phyloP scores from a whole-genome alignment of 2,329 filamentous ascomycete genomes.

The Chaetothyriales sp. region DNA sequence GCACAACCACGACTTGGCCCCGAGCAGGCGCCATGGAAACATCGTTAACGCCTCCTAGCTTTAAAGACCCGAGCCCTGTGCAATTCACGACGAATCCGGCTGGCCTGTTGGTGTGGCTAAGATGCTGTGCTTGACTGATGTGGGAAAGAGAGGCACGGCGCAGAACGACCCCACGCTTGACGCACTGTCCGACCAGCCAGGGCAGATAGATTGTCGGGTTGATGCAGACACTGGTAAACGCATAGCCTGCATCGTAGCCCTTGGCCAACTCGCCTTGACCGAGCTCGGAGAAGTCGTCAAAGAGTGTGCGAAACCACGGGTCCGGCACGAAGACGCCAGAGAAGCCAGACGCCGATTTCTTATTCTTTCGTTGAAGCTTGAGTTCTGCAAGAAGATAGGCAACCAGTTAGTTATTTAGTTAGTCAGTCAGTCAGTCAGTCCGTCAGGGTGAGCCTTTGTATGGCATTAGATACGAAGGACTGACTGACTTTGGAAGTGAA shows the following conservation, averaged over 20 bases:
- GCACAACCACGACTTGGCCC: conserved; percentile 68
- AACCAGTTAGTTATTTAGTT: too few relatives aligned
- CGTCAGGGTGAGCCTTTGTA: too few relatives aligned
- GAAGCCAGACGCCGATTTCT: conserved; percentile 30
- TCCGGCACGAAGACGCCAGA: conserved; percentile 51
- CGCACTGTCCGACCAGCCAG: conserved; percentile 67
- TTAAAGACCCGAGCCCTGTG: conserved; percentile 59
- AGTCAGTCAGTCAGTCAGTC: too few relatives aligned
- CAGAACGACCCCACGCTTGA: conserved; percentile 49
- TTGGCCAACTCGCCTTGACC: conserved; percentile 38
- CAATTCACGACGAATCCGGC: conserved; percentile 67
- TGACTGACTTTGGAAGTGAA: conserved; percentile 55
- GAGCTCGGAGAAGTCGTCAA: conserved; percentile 42
- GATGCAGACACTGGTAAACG: conserved; percentile 74
- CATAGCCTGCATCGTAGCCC: conserved; percentile 55
- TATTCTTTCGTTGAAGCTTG: too few relatives aligned
- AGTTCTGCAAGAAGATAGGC: too few relatives aligned
- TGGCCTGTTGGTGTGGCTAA: conserved; percentile 41
- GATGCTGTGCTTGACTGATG: conserved; percentile 54
- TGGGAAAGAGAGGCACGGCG: conserved; percentile 48
- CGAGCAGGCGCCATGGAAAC: conserved; percentile 55
- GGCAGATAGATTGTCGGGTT: conserved; percentile 76
- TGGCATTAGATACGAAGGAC: background rate
- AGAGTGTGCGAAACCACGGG: conserved; percentile 58
- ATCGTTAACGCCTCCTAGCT: conserved; percentile 69